Evolutionary conservation across 208 protist species (phyloP).

Genomic region (Crithidia acanthocephali): DNA sequence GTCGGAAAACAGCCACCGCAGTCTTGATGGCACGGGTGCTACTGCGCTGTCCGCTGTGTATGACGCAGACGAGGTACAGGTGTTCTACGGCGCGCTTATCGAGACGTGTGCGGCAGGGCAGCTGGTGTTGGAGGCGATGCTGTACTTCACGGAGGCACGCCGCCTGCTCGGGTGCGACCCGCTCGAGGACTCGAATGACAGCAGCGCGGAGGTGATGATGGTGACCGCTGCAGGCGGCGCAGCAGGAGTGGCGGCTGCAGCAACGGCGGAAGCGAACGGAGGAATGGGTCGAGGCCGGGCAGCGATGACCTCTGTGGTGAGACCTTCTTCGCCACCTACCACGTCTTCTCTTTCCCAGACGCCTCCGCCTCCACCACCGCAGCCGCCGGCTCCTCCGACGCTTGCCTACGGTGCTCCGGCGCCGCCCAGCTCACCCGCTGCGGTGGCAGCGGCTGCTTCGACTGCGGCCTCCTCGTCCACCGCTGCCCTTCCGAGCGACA

Average conservation of each 20-base stretch:
- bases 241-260: not conserved
- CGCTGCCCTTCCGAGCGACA: not conserved
- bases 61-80: conserved; percentile 34
- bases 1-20: too few relatives aligned
- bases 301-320: too few relatives aligned
- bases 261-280: not conserved
- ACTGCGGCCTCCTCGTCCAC: not conserved
- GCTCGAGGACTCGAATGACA: conserved; percentile 19
- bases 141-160: conserved; percentile 52
- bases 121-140: conserved; percentile 50
- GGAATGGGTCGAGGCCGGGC: too few relatives aligned
- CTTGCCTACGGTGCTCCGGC: too few relatives aligned
- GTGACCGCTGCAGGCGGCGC: not conserved
- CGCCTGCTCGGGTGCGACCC: conserved; percentile 29
- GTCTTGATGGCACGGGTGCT: not conserved
- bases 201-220: conserved; percentile 12
- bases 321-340: too few relatives aligned
- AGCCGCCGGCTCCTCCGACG: not conserved
- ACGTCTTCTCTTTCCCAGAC: too few relatives aligned
- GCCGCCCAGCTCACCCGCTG: not conserved
- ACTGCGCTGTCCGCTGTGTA: not conserved
- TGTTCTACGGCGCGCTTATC: conserved; percentile 70
- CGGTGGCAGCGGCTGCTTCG: not conserved
- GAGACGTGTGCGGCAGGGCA: conserved; percentile 59
- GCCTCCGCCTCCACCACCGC: not conserved